Evolutionary conservation across 768 basidiomycete species (phyloP), one percentile per base, ranked within the genome.

Genomic region (Trametes meyenii): DNA sequence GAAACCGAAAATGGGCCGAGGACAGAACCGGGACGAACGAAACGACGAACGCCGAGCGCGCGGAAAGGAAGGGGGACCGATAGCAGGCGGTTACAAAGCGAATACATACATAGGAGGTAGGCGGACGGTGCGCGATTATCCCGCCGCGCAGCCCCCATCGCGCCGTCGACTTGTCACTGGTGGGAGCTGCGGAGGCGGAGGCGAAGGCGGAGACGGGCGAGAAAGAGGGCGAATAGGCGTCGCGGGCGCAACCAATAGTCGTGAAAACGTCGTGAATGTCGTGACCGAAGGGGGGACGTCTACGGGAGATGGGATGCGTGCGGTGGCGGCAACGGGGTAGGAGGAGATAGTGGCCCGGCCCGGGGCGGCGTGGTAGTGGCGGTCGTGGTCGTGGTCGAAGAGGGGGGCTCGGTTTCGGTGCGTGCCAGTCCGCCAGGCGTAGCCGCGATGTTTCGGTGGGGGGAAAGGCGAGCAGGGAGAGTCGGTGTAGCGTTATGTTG

Each of bases 251-350:
- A 13, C 14, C 1, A 35, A 29, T 50, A 50, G 39, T 58, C 57
- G 42, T 58, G 39, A 58, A n/a, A 23, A 4, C 10, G 26, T 58
- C 57, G 49, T 58, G 50, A 58, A 16, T 8, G 49, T 58, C 57
- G 49, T 58, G 17, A 58, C 26, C n/a, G 12, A 33, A 24, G 6
- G 45, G 21, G 36, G 5, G 48, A 29, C 12, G 46, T 29, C 16
- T 13, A 2, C 46, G 14, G 42, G 5, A 43, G 24, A 6, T 19
- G 29, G 29, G 43, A 42, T 5, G 42, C 39, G 10, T 29, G 35
- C 17, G 29, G 54, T 12, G n/a, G 45, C 12, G 13, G n/a, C 33
- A 3, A 14, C 11, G 3, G 13, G 43, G 23, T 13, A n/a, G 52
- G 10, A 23, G 16, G 14, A 12, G 21, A 5, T n/a, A 45, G 12